Evolutionary conservation across 805 yeast species (phyloP).

Genomic region (Metschnikowia similis): DNA sequence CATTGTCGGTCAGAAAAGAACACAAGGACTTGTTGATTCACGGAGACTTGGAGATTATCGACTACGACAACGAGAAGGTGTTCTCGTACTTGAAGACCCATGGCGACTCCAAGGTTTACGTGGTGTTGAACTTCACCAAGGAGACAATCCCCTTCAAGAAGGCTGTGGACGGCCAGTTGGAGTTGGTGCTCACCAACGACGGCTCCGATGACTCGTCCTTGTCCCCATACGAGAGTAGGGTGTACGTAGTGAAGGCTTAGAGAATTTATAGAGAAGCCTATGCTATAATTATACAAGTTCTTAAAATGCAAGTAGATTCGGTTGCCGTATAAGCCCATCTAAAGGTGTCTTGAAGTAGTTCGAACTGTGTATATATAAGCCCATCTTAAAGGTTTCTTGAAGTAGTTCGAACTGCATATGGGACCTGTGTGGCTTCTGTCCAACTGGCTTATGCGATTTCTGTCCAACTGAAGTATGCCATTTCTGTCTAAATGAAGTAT

Average conservation of each 20-base stretch:
- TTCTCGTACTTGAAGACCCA: constrained; percentile 41
- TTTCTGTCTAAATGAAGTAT: no score
- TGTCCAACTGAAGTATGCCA: no score
- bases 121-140: constrained; percentile 22
- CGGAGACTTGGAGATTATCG: constrained; percentile 44
- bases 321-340: no score
- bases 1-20: constrained; percentile 41
- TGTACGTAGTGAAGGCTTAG: constrained; percentile 24
- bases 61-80: constrained; percentile 37
- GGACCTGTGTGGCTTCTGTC: no score
- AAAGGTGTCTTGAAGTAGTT: no score
- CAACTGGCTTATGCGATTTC: no score
- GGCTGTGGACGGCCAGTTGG: constrained; percentile 23
- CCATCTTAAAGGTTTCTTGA: no score
- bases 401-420: no score
- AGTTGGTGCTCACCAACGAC: constrained; percentile 31
- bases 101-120: constrained; percentile 22
- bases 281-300: not conserved
- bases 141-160: constrained; percentile 22
- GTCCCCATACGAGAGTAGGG: constrained; percentile 45
- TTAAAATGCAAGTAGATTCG: no score
- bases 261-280: not conserved
- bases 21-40: constrained; percentile 41
- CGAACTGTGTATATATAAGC: no score
- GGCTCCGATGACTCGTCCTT: constrained; percentile 22